Conservation (phyloP, 805 yeast genomes). For the Lipomyces chichibuensis region DNA sequence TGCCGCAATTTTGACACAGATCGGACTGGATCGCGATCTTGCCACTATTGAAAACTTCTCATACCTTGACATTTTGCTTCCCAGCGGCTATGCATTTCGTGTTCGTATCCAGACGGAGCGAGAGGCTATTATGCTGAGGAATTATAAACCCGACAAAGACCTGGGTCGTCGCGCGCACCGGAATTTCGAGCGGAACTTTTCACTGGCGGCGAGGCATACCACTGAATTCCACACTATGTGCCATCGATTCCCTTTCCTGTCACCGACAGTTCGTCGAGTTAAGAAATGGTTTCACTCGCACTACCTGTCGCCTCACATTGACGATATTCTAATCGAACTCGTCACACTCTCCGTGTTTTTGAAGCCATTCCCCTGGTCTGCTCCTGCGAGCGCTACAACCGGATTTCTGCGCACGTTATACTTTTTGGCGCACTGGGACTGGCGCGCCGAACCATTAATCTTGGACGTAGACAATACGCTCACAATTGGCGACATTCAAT, state of each 20-base stretch:
- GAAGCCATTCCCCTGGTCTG: constrained; percentile 80
- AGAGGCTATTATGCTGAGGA: constrained; percentile 70
- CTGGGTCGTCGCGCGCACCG: constrained; percentile 42
- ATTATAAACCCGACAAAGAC: constrained; percentile 50
- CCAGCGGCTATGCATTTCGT: constrained; percentile 87
- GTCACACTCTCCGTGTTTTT: constrained; percentile 82
- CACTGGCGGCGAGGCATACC: constrained; percentile 55
- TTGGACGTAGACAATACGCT: constrained; percentile 61
- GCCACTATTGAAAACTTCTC: constrained; percentile 46
- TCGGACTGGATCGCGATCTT: constrained; percentile 62
- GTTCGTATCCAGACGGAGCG: constrained; percentile 78
- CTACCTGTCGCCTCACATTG: constrained; percentile 66
- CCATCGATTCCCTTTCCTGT: constrained; percentile 69
- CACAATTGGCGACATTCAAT: constrained; percentile 35
- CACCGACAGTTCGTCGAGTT: constrained; percentile 80
- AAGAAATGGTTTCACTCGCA: constrained; percentile 91
- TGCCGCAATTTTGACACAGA: constrained; percentile 58
- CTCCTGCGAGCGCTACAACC: constrained; percentile 75
- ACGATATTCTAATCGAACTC: constrained; percentile 80
- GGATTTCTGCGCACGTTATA: constrained; percentile 78
- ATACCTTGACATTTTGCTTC: constrained; percentile 68
- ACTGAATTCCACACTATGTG: constrained; percentile 73
- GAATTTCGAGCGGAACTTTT: constrained; percentile 19
- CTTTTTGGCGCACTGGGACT: constrained; percentile 84
- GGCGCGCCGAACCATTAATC: constrained; percentile 86